phyloP scores from a whole-genome alignment of 2,329 filamentous ascomycete genomes.

The Scedosporium dehoogii region DNA sequence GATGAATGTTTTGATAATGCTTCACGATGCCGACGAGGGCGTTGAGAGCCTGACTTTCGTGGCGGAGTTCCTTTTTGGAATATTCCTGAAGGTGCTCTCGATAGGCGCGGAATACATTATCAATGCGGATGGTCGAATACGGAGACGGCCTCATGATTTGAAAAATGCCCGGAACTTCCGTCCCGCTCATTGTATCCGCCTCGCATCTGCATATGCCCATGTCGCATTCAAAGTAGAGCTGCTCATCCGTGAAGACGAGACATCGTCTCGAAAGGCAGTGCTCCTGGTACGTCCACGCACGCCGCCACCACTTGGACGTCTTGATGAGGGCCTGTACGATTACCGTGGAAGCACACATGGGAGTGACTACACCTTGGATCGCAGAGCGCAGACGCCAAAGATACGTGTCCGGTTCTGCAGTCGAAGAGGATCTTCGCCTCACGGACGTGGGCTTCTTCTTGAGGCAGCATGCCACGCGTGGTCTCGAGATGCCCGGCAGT shows the following conservation, averaged over 20 bases:
- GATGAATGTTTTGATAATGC: background rate
- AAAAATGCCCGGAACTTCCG: background rate
- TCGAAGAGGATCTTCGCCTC: background rate
- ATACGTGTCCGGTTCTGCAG: background rate
- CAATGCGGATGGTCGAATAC: background rate
- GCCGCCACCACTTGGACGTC: constrained; percentile 9
- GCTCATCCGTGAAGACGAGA: constrained; percentile 14
- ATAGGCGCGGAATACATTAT: background rate
- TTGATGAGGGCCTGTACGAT: constrained; percentile 1
- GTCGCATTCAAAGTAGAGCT: constrained; percentile 16
- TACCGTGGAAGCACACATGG: background rate
- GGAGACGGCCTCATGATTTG: constrained; percentile 1
- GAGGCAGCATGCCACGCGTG: background rate
- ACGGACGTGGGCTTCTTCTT: background rate
- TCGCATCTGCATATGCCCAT: background rate
- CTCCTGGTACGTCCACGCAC: constrained; percentile 13
- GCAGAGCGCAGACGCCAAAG: background rate
- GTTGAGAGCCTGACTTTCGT: background rate
- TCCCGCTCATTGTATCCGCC: background rate
- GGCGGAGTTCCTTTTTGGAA: background rate
- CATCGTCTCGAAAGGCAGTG: constrained; percentile 9
- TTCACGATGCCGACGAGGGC: constrained; percentile 3
- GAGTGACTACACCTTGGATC: background rate
- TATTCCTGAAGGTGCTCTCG: background rate
- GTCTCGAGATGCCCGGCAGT: background rate